Percentiles rank a stretch among this genome's conserved stretches.
Conservation (phyloP, 73 alveolate genomes). For the Tetrahymena elliotti region DNA sequence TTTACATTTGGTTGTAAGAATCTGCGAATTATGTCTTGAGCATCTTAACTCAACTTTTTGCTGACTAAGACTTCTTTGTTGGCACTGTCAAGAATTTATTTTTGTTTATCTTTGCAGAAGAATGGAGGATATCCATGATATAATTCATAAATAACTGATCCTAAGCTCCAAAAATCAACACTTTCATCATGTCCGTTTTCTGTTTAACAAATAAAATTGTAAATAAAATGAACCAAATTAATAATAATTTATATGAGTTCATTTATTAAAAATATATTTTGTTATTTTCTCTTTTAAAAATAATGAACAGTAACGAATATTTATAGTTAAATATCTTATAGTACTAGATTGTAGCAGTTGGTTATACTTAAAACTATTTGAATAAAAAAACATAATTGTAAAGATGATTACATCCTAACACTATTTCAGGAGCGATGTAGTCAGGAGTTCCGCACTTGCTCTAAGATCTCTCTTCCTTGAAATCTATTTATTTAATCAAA, state of each 20-base stretch:
- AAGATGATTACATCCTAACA: constrained; percentile 10
- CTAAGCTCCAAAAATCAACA: not conserved
- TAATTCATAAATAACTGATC: not conserved
- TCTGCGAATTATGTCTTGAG: not conserved
- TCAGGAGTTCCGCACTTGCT: constrained; percentile 73
- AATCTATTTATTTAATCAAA: not conserved
- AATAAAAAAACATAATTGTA: not conserved
- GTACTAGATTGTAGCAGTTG: not conserved
- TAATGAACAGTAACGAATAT: too few species aligned
- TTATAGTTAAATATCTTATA: not conserved
- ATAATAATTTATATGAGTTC: not conserved
- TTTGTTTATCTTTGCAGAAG: not conserved
- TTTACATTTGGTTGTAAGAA: not conserved
- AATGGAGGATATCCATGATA: not conserved
- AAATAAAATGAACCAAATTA: not conserved
- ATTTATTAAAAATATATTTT: too few species aligned
- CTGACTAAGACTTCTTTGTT: not conserved
- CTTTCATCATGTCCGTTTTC: not conserved
- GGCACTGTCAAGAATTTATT: not conserved
- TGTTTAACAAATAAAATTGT: not conserved
- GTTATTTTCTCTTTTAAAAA: not conserved
- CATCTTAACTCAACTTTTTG: not conserved
- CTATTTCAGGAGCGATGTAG: constrained; percentile 80
- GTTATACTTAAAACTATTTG: not conserved
- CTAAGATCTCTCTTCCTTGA: not conserved